A percentile compares a stretch with the other conserved stretches of the same genome.
These are phyloP conservation scores for Cucurbita moschata DNA, from an alignment of 306 rosid genomes.

Conservation along the genomic window DNA sequence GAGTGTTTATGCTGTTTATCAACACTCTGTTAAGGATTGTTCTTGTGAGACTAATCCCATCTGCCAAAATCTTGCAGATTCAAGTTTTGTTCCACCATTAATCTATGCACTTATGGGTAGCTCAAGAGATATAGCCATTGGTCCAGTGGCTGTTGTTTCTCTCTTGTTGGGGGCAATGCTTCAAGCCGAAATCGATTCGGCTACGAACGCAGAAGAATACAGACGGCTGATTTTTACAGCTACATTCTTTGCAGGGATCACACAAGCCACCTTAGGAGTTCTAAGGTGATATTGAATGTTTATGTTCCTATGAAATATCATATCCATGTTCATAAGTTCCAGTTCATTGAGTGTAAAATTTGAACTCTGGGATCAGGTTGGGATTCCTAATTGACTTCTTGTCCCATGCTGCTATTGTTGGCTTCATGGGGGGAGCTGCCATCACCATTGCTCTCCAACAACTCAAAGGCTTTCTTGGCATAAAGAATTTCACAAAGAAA, in stretches of 20 bases:
- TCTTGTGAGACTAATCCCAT: background rate
- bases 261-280: slow-evolving; percentile 17
- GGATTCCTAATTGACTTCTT: slow-evolving; percentile 92
- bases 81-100: slow-evolving; percentile 29
- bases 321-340: background rate
- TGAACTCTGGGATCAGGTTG: slow-evolving; percentile 31
- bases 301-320: background rate
- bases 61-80: slow-evolving; percentile 9
- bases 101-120: slow-evolving; percentile 28
- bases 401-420: slow-evolving; percentile 94
- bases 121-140: slow-evolving; percentile 29
- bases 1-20: background rate
- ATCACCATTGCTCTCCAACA: slow-evolving; percentile 95
- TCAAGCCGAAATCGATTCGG: slow-evolving; percentile 10
- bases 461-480: slow-evolving; percentile 90
- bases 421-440: slow-evolving; percentile 99
- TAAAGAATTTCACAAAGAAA: slow-evolving; percentile 50
- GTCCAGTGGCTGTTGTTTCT: slow-evolving; percentile 27
- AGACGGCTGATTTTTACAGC: slow-evolving; percentile 21
- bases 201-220: background rate
- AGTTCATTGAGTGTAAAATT: background rate
- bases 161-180: slow-evolving; percentile 23
- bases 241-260: slow-evolving; percentile 23
- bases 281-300: slow-evolving; percentile 8
- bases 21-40: background rate